Evolutionary conservation across 2,329 filamentous ascomycete species (phyloP), one percentile per base, ranked within the genome.

Genomic region (Fusarium caatingaense): DNA sequence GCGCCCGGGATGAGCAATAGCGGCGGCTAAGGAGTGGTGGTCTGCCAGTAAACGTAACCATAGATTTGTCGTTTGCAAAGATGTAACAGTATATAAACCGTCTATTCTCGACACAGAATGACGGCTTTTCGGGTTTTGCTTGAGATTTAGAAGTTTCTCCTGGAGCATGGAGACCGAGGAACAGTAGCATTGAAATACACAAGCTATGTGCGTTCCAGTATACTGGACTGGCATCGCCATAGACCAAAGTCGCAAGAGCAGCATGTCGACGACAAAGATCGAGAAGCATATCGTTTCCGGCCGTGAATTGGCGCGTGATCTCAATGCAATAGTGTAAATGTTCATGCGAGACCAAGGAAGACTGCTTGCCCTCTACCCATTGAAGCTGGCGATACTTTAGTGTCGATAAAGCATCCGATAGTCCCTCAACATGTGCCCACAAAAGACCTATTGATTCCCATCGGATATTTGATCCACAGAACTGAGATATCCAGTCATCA

Each of bases 21-120:
- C 85, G 82, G 25, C 86, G 82, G 12, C 82, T 82, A 6, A 88
- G 72, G 7, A 84, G 75, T 0, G 87, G 88, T 1, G 88, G 88
- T 3, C 87, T 78, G 1, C 88, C 88, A 6, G 83, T 82, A 47
- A 88, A 88, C 0, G 84, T 80, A 0, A 85, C 82, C 3, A 80
- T 78, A 11, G 81, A 82, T 56, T 88, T 88, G 72, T 89, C 87
- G 15, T 80, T 72, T 41, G 75, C 77, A 61, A 83, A 84, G 16
- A 83, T 70, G 12, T 76, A 72, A 3, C 76, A 74, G 20, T 82
- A 81, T 6, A 83, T 49, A 12, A 72, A 69, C 5, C 76, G 65
- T n/a, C 71, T 64, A 20, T 70, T 68, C 56, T 84, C 81, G 0
- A 76, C 76, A 6, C 78, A 72, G 16, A 81, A 75, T 0, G 80